A percentile compares a stretch with the other conserved stretches of the same genome.
phyloP scores from a whole-genome alignment of 164 flowering plant species.

The Taxillus chinensis region DNA sequence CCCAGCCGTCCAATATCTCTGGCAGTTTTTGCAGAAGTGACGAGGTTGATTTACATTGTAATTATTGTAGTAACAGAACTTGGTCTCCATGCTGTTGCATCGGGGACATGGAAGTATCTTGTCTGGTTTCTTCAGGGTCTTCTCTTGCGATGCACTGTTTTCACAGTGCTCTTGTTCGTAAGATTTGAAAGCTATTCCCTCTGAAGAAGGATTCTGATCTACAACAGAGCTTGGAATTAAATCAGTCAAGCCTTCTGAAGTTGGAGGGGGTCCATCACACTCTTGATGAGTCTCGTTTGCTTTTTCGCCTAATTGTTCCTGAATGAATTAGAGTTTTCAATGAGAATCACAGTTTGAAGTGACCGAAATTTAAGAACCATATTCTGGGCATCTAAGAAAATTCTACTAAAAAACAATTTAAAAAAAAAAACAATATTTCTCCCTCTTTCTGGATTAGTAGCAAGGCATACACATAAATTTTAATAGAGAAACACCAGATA shows the following conservation, averaged over 20 bases:
- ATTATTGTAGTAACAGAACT: constrained; percentile 51
- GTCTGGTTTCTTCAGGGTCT: constrained; percentile 41
- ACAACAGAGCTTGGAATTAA: constrained; percentile 9
- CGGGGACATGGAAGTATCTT: constrained; percentile 50
- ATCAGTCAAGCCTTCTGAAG: background rate
- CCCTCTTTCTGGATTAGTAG: no score
- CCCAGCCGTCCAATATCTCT: constrained; percentile 56
- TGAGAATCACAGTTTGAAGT: background rate
- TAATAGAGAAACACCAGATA: no score
- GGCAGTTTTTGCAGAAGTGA: constrained; percentile 48
- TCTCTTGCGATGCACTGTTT: constrained; percentile 16
- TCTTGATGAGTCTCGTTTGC: background rate
- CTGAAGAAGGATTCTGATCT: constrained; percentile 14
- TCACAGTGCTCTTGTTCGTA: constrained; percentile 18
- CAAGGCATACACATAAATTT: no score
- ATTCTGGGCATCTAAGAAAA: no score
- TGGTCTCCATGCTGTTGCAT: constrained; percentile 51
- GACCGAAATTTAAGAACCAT: no score
- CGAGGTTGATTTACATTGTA: constrained; percentile 54
- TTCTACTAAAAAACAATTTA: no score
- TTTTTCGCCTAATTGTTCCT: background rate
- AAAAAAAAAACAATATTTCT: no score
- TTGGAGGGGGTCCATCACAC: background rate
- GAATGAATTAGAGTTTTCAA: background rate
- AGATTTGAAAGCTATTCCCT: constrained; percentile 11